phyloP scores from a whole-genome alignment of 108 stramenopile species.

The Skeletonema grethae region DNA sequence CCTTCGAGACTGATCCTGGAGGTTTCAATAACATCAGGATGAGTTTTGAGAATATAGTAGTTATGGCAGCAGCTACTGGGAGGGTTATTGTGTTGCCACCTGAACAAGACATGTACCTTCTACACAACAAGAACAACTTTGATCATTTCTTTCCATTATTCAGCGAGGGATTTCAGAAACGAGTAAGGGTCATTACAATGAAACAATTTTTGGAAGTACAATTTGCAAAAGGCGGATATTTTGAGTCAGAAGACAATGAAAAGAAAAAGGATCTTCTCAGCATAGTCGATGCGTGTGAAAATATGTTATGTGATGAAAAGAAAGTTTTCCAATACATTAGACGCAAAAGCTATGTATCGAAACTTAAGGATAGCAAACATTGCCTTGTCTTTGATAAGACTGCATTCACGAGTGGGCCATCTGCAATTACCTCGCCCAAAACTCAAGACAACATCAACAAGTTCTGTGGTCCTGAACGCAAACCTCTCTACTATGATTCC shows the following conservation, averaged over 20 bases:
- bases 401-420: slow-evolving; percentile 30
- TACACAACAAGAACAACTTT: slow-evolving; percentile 64
- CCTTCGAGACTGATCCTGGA: slow-evolving; percentile 75
- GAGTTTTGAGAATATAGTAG: slow-evolving; percentile 87
- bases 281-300: slow-evolving; percentile 19
- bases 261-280: slow-evolving; percentile 22
- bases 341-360: slow-evolving; percentile 13
- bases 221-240: slow-evolving; percentile 37
- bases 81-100: slow-evolving; percentile 90
- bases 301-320: background rate
- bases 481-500: slow-evolving; percentile 31
- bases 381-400: slow-evolving; percentile 74
- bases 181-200: slow-evolving; percentile 63
- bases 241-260: slow-evolving; percentile 16
- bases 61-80: slow-evolving; percentile 84
- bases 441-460: background rate
- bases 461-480: slow-evolving; percentile 33
- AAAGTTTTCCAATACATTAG: background rate
- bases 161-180: slow-evolving; percentile 55
- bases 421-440: slow-evolving; percentile 7
- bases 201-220: slow-evolving; percentile 66
- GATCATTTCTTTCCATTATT: slow-evolving; percentile 82
- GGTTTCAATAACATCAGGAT: slow-evolving; percentile 50
- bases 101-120: slow-evolving; percentile 72
- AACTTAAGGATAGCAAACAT: slow-evolving; percentile 33